These are phyloP conservation scores for Tolypocladium amazonense DNA, from an alignment of 2,329 filamentous ascomycete genomes.

Conservation along the genomic window DNA sequence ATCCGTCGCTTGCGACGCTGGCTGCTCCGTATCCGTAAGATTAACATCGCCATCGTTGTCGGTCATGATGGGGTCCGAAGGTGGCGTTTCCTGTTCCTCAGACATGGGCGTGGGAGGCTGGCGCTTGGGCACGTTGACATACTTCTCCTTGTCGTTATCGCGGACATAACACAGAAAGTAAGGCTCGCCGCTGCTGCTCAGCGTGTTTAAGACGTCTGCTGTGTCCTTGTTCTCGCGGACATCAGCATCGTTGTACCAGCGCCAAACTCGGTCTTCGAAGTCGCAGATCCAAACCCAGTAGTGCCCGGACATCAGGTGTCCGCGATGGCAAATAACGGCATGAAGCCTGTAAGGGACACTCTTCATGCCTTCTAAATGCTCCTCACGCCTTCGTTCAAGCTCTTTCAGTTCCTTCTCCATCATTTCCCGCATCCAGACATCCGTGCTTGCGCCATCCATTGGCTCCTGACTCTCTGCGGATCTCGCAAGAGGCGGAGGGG, in stretches of 20 bases:
- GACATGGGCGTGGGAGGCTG: constrained; percentile 8
- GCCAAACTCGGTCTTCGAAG: constrained; percentile 72
- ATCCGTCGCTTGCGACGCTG: background rate
- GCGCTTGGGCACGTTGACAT: constrained; percentile 35
- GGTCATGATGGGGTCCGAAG: background rate
- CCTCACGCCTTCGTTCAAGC: constrained; percentile 15
- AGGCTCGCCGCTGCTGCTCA: constrained; percentile 62
- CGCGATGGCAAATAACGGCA: constrained; percentile 86
- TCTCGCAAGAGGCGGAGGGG: background rate
- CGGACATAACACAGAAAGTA: constrained; percentile 79
- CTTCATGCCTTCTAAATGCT: constrained; percentile 38
- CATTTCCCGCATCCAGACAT: constrained; percentile 29
- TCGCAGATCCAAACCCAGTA: constrained; percentile 98
- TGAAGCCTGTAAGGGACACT: constrained; percentile 72
- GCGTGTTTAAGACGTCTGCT: constrained; percentile 56
- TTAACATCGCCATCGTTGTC: constrained; percentile 15
- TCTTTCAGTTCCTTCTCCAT: constrained; percentile 28
- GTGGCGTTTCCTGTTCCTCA: constrained; percentile 2
- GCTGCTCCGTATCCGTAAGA: constrained; percentile 4
- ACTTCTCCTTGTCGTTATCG: constrained; percentile 48
- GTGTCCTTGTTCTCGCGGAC: constrained; percentile 60
- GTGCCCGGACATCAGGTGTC: constrained; percentile 64
- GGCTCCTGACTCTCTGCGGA: constrained; percentile 3
- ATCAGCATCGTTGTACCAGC: constrained; percentile 84
- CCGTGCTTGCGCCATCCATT: constrained; percentile 12